Base-by-base conservation (phyloP, 257 asterid species). In the Fraxinus excelsior region DNA sequence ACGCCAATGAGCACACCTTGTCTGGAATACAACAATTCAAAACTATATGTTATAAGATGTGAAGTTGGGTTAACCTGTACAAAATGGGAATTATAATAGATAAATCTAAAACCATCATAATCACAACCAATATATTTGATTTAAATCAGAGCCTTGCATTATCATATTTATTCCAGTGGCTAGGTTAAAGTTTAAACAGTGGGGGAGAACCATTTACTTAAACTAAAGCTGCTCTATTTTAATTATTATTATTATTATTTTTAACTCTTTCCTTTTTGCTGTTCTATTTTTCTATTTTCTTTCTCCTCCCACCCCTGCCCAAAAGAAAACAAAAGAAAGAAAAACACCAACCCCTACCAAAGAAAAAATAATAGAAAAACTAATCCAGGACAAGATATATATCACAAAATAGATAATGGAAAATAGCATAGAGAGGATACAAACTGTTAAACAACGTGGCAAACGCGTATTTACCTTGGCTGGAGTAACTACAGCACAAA, bases 1-100 rank as follows among this genome's bases (percentile, higher is more conserved):
- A 90, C 35, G 87, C 89, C 87, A 88, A 73, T 21, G 90, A 88
- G 82, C 96, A 92, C 60, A 92, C 90, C 88, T 91, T 89, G 76
- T 88, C 97, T 92, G 91, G 78, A 80, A 74, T 26, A 69, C 60
- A 73, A 76, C 67, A 66, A 78, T 73, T 71, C 44, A 74, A 79
- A 40, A 73, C 69, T 53, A 38, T 26, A 40, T 11, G 76, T 78
- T 19, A 65, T 68, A 64, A 58, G 64, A 40, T 42, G 34, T 18
- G 21, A 1, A 26, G 53, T 37, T 37, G n/a, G 46, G 23, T 26
- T 14, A 67, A 1, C 31, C 67, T 7, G 16, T 23, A 14, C 28
- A 60, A 7, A 60, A 60, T 60, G 31, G 67, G 26, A 23, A 60
- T 62, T 31, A 25, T 25, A 9, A 25, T 53, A 19, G 23, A 53